Evolutionary conservation across 2,329 filamentous ascomycete genomes (phyloP).

Genomic region (Drechslerella stenobrocha): DNA sequence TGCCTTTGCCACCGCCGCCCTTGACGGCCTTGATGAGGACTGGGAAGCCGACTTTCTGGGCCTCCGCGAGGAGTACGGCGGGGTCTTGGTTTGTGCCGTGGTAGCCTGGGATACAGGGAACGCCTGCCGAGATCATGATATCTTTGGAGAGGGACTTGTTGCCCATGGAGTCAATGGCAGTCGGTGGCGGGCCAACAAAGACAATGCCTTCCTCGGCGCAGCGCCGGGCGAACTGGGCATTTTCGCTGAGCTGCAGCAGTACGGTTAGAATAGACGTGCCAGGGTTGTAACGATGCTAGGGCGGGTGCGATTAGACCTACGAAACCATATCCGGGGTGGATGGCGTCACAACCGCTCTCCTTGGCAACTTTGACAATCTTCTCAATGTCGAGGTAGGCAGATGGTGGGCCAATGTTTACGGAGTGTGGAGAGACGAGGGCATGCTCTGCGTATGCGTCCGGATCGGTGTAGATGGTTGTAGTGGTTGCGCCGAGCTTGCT

Average conservation of each 20-base stretch:
- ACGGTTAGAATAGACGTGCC: slow-evolving; percentile 10
- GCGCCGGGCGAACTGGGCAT: slow-evolving; percentile 82
- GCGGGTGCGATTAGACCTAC: slow-evolving; percentile 7
- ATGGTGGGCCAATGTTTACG: slow-evolving; percentile 78
- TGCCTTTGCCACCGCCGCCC: slow-evolving; percentile 81
- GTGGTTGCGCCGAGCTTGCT: slow-evolving; percentile 85
- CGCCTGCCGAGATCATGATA: slow-evolving; percentile 93
- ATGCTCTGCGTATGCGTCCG: slow-evolving; percentile 84
- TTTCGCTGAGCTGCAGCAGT: slow-evolving; percentile 70
- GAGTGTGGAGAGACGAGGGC: slow-evolving; percentile 81
- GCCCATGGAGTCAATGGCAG: slow-evolving; percentile 73
- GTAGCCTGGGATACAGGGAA: slow-evolving; percentile 95
- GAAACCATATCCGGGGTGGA: slow-evolving; percentile 88
- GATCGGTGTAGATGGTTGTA: slow-evolving; percentile 92
- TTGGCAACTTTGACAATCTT: slow-evolving; percentile 88
- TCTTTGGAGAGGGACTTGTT: slow-evolving; percentile 83
- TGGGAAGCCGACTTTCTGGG: slow-evolving; percentile 69
- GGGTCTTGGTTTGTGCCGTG: slow-evolving; percentile 81
- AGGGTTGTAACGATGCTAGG: neutral
- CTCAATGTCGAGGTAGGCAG: slow-evolving; percentile 89
- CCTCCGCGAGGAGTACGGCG: slow-evolving; percentile 67
- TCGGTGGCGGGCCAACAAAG: slow-evolving; percentile 82
- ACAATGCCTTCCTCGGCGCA: slow-evolving; percentile 87
- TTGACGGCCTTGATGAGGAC: slow-evolving; percentile 79
- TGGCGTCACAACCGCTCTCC: slow-evolving; percentile 80